These are phyloP conservation scores for Leersia perrieri DNA, from an alignment of 176 grass and related monocot species.

Conservation along the genomic window DNA sequence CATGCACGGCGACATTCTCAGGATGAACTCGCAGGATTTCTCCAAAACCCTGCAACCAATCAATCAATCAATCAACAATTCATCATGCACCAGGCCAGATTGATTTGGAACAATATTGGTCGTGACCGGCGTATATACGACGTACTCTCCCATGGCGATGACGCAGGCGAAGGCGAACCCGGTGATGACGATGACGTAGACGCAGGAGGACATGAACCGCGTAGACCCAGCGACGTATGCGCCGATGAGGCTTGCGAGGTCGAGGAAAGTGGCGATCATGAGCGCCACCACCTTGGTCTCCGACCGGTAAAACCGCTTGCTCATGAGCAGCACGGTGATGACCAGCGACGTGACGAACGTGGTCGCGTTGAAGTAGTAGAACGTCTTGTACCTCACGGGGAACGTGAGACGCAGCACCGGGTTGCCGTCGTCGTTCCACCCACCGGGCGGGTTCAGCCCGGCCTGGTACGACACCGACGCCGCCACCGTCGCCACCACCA, in stretches of 20 bases:
- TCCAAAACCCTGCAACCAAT: neutral
- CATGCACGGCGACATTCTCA: constrained; percentile 13
- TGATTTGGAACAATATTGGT: neutral
- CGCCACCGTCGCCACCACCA: constrained; percentile 31
- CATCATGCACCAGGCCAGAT: neutral
- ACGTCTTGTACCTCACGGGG: constrained; percentile 13
- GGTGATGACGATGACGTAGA: constrained; percentile 46
- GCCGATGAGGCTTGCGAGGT: constrained; percentile 43
- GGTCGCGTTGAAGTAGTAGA: constrained; percentile 53
- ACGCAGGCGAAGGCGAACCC: constrained; percentile 22
- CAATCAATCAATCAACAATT: too few relatives aligned
- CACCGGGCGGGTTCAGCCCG: constrained; percentile 46
- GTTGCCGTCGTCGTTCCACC: neutral
- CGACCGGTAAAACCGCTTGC: constrained; percentile 39
- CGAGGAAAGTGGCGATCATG: constrained; percentile 23
- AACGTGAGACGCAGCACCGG: constrained; percentile 5
- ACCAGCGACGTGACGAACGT: constrained; percentile 47
- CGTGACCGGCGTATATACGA: too few relatives aligned
- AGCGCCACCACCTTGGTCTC: constrained; percentile 38
- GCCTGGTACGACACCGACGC: constrained; percentile 38
- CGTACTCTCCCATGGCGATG: constrained; percentile 32
- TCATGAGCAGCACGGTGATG: constrained; percentile 48
- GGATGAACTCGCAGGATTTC: neutral
- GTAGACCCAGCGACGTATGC: constrained; percentile 44
- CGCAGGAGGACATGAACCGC: neutral